Conservation (phyloP, 2,329 filamentous ascomycete genomes). For the Fusarium beomiforme region DNA sequence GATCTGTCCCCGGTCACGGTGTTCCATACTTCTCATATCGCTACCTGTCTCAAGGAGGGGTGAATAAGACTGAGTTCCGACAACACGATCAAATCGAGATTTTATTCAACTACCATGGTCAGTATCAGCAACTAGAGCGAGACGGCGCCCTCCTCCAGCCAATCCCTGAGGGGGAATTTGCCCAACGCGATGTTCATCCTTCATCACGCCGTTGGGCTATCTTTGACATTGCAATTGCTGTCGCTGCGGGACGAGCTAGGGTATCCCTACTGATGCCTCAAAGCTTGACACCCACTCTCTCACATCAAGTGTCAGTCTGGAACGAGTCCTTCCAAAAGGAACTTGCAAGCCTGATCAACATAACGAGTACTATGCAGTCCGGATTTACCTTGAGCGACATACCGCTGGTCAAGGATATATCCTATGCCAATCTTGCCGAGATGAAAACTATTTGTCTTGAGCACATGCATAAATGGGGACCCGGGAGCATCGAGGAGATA, state of each 20-base stretch:
- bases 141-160: background rate
- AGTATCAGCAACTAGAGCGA: conserved; percentile 1
- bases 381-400: background rate
- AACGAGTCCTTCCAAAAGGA: background rate
- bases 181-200: background rate
- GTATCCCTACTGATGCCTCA: background rate
- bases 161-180: background rate
- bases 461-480: background rate
- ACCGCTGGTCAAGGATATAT: background rate
- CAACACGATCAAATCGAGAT: background rate
- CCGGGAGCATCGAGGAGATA: conserved; percentile 42
- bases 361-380: background rate
- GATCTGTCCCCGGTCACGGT: conserved; percentile 31
- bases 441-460: background rate
- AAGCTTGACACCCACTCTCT: background rate
- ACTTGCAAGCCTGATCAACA: background rate
- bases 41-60: background rate
- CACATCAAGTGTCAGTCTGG: background rate
- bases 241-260: background rate
- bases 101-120: background rate
- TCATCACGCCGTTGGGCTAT: background rate
- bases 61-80: background rate
- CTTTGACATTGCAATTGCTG: background rate
- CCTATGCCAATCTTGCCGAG: background rate
- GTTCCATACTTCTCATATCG: background rate